phyloP scores from a whole-genome alignment of 2,329 filamentous ascomycete species.

The Colletotrichum sp. region DNA sequence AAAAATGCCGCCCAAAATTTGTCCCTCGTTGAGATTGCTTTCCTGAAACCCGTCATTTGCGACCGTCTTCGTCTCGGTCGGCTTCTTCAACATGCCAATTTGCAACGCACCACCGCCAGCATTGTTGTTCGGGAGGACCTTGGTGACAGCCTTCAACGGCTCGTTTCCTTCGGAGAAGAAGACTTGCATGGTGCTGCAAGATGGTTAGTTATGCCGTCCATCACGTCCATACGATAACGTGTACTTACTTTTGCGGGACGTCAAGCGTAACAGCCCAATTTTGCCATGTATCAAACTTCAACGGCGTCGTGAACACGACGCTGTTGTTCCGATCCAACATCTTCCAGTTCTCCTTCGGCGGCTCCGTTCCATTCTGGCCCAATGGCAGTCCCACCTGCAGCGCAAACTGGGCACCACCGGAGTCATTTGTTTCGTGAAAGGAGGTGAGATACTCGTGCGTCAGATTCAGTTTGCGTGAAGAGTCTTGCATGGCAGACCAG shows the following conservation, averaged over 20 bases:
- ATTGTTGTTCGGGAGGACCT: constrained; percentile 53
- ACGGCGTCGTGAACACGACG: constrained; percentile 56
- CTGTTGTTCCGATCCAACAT: constrained; percentile 52
- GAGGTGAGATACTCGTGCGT: constrained; percentile 66
- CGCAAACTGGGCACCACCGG: constrained; percentile 54
- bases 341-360: constrained; percentile 44
- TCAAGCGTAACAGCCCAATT: constrained; percentile 68
- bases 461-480: constrained; percentile 56
- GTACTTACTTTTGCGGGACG: constrained; percentile 57
- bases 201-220: background rate
- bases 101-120: constrained; percentile 66
- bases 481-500: constrained; percentile 62
- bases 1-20: constrained; percentile 58
- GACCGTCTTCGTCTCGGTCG: constrained; percentile 48
- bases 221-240: background rate
- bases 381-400: constrained; percentile 61
- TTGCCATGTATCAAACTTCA: constrained; percentile 57
- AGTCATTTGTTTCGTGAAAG: constrained; percentile 52
- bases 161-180: constrained; percentile 57
- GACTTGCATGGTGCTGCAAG: constrained; percentile 56
- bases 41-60: constrained; percentile 53
- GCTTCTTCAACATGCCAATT: constrained; percentile 67
- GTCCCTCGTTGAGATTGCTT: constrained; percentile 53
- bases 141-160: constrained; percentile 51
- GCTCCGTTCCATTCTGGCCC: constrained; percentile 32